Evolutionary conservation across 2,329 filamentous ascomycete genomes (phyloP).

Genomic region (Penicillium sp.): DNA sequence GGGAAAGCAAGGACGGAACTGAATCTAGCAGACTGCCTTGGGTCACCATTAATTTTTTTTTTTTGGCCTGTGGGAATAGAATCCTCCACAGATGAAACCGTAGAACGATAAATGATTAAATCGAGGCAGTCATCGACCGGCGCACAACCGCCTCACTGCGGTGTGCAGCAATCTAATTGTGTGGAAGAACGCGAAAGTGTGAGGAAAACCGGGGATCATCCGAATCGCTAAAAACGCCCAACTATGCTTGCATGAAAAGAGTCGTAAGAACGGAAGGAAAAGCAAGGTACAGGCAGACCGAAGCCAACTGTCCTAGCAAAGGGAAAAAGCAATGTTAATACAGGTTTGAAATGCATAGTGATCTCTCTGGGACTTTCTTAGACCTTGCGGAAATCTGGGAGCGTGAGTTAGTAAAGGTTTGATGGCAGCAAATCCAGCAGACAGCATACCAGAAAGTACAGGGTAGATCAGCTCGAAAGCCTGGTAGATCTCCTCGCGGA

Average conservation of each 20-base stretch:
- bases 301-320: conserved; percentile 12
- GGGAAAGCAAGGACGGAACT: conserved; percentile 9
- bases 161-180: conserved; percentile 42
- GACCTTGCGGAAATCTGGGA: conserved; percentile 62
- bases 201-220: conserved; percentile 26
- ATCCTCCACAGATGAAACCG: conserved; percentile 15
- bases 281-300: conserved; percentile 6
- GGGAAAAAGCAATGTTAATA: conserved; percentile 30
- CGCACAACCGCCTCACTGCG: conserved; percentile 43
- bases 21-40: conserved; percentile 13
- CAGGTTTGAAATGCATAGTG: conserved; percentile 21
- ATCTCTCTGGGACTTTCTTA: conserved; percentile 31
- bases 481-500: conserved; percentile 96
- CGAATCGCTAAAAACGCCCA: conserved; percentile 45
- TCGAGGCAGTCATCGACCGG: conserved; percentile 42
- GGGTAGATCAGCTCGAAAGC: conserved; percentile 97
- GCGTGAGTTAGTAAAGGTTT: conserved; percentile 24
- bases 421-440: not conserved
- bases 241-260: conserved; percentile 42
- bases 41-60: conserved; percentile 24
- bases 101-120: conserved; percentile 32
- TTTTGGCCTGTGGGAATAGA: conserved; percentile 18
- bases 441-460: conserved; percentile 73
- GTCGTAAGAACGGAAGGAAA: conserved; percentile 31
- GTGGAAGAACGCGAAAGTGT: conserved; percentile 29